Evolutionary conservation across 2,329 filamentous ascomycete species (phyloP), one percentile per base, ranked within the genome.

Genomic region (Pseudogymnoascus sp.): DNA sequence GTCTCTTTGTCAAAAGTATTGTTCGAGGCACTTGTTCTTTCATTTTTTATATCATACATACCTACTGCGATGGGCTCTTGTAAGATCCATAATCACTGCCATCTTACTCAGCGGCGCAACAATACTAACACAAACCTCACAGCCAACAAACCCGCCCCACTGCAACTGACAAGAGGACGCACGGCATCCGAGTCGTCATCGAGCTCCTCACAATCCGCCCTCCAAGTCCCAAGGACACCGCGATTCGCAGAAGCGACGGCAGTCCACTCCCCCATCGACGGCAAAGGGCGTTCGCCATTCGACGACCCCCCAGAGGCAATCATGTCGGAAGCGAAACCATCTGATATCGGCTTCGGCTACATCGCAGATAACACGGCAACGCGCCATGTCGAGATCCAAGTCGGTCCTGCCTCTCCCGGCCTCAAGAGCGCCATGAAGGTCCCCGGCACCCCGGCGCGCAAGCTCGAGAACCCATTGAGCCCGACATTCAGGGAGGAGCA

Each of bases 261-360:
- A 29, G 86, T 93, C 61, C 81, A 92, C 78, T 93, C 90, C 56
- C 90, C 90, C 44, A 79, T 91, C 71, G 88, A 92, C 65, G 73
- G 76, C 67, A 71, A 72, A 70, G 71, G 70, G 61, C 74, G 74
- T 64, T 80, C 81, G 33, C 84, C 85, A 7, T 89, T 89, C 70
- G 79, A 80, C 69, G 82, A 86, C 66, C 80, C 82, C 59, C 81
- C 84, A 44, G 79, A 77, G 67, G 81, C 81, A 47, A 79, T 60
- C 61, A 77, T 80, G 68, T 79, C 83, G 62, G 83, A 89, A 74
- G 79, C 86, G 62, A 88, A 91, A 73, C 89, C 93, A 33, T 90
- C 87, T 64, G 92, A 96, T 77, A 85, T 96, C 68, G 93, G 93
- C 68, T 97, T 97, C 76, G 92, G 93, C 74, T 97, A 96, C 78